Evolutionary conservation across 495 filamentous ascomycete genomes (phyloP), one percentile per base, ranked within the genome.

Genomic region (Podospora bellae-mahoneyi): DNA sequence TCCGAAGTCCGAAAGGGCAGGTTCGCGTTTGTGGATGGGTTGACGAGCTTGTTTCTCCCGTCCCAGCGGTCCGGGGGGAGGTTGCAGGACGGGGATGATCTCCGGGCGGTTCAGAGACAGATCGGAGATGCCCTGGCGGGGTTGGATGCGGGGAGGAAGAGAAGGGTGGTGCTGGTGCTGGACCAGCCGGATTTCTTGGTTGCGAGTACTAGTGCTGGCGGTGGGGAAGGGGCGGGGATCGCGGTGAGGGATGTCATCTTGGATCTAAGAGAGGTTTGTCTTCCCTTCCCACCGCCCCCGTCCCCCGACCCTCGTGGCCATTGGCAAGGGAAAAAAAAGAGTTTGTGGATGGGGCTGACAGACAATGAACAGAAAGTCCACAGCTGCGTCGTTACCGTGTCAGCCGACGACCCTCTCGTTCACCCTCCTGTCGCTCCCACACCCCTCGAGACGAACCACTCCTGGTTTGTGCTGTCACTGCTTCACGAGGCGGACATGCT

Each of bases 21-120:
- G 64, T 89, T 94, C 71, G 79, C 80, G 30, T 94, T 91, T 71
- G 79, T 95, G 59, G 92, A 96, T 73, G 92, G 91, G 4, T 77
- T 95, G 27, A 23, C 44, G 9, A 30, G 62, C 26, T 16, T 53
- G 10, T 64, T 56, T 26, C 53, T 23, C 26, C 27, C 13, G 23
- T 23, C 23, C 23, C 23, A 23, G 23, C 23, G 23, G 23, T 2
- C 23, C 23, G 23, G 23, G 23, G 23, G 23, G 23, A 23, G 23
- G 23, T 23, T 59, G 20, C 19, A 59, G 15, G 6, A 20, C 2
- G 19, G 26, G 56, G 20, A 59, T 15, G 56, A 59, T 18, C n/a
- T 59, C 9, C 13, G 20, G n/a, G 7, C 0, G 3, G 56, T 48
- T 16, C 39, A 48, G 1, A 48, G 13, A 2, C 9, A 10, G 39